Conservation (phyloP, 2,329 filamentous ascomycete genomes). For the Neofusicoccum kwambonambiense region DNA sequence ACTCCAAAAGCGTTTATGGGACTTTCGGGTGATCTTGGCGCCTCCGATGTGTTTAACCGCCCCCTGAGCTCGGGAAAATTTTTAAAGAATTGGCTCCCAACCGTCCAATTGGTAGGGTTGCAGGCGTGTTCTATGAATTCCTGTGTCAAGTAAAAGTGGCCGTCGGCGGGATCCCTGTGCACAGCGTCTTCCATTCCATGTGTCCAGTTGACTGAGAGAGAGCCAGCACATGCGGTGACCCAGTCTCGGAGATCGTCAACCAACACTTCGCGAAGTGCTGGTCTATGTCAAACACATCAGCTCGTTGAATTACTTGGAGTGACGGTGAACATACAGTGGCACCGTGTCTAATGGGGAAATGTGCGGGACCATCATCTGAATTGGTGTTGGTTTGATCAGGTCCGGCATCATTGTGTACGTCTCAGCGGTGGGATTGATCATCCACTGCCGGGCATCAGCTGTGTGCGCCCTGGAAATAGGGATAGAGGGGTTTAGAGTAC, state of each 20-base stretch:
- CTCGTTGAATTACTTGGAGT: neutral
- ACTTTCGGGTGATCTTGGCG: neutral
- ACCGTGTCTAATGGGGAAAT: constrained; percentile 11
- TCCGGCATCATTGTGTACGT: constrained; percentile 16
- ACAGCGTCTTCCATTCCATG: constrained; percentile 6
- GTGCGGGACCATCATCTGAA: constrained; percentile 17
- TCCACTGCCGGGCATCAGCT: constrained; percentile 12
- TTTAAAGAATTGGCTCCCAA: neutral
- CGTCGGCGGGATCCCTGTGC: constrained; percentile 1
- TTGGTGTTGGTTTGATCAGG: constrained; percentile 13
- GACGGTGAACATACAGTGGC: neutral
- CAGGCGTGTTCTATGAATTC: constrained; percentile 1
- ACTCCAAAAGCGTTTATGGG: neutral
- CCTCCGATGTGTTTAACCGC: neutral
- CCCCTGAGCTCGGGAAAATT: constrained; percentile 5
- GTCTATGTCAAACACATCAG: neutral
- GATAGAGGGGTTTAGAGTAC: neutral
- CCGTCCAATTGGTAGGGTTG: neutral
- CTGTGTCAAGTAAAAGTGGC: constrained; percentile 4
- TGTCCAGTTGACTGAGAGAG: constrained; percentile 13
- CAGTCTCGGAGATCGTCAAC: constrained; percentile 14
- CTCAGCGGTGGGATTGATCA: constrained; percentile 16
- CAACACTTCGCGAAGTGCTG: constrained; percentile 7
- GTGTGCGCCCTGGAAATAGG: neutral
- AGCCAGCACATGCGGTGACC: constrained; percentile 8